These are phyloP conservation scores for Gynandropsis gynandra DNA, from an alignment of 345 rosid species.

Conservation along the genomic window DNA sequence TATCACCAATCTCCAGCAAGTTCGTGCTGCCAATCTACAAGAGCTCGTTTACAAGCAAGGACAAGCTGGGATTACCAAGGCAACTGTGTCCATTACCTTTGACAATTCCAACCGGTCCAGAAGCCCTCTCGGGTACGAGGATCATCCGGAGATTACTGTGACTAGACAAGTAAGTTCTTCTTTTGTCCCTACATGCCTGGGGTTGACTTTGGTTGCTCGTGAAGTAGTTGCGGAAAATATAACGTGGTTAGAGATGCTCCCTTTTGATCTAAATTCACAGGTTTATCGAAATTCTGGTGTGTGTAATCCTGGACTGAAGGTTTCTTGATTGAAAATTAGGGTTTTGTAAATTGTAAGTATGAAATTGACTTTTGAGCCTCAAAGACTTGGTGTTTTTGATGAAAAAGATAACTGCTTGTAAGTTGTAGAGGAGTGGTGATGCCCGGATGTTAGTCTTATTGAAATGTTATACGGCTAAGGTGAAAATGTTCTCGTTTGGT, in stretches of 20 bases:
- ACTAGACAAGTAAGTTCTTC: slow-evolving; percentile 66
- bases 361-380: no score
- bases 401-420: no score
- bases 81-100: slow-evolving; percentile 82
- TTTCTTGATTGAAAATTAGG: no score
- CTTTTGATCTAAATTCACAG: background rate
- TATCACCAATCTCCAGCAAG: slow-evolving; percentile 97
- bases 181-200: background rate
- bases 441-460: background rate
- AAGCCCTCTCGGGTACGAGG: slow-evolving; percentile 92
- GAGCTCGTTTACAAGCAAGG: slow-evolving; percentile 99
- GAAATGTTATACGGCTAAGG: background rate
- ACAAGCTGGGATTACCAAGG: slow-evolving; percentile 96
- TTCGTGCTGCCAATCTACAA: slow-evolving; percentile 92
- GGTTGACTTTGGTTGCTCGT: background rate
- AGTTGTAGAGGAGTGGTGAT: background rate
- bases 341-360: no score
- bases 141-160: slow-evolving; percentile 74
- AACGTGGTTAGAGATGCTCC: background rate
- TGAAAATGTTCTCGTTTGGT: background rate
- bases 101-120: slow-evolving; percentile 72
- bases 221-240: background rate
- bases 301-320: no score
- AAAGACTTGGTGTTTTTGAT: no score
- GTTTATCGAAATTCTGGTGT: background rate